Base-by-base conservation (phyloP, 768 basidiomycete species). In the Hericium erinaceus region DNA sequence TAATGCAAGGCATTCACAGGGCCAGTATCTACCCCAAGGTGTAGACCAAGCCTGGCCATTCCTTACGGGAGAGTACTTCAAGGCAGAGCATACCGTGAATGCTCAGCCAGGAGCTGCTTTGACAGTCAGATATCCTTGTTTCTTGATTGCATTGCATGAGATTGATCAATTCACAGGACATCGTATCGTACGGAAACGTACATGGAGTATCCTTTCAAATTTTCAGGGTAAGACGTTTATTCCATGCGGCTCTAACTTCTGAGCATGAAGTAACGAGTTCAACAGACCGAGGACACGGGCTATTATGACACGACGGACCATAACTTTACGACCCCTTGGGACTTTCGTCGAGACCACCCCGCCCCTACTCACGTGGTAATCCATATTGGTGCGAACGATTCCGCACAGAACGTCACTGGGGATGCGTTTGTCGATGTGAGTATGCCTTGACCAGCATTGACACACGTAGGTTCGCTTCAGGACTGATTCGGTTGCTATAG, bases 371-470 rank as follows among this genome's bases (percentile, higher is more conserved):
- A 82, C 58, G 64, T 82, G 55, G 75, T 83, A 2, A 77, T 81
- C n/a, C 78, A 81, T 62, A 80, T 82, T 52, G 79, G 81, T 5
- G 80, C 82, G 13, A 82, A 83, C 65, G 80, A 82, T 58, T 77
- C 78, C 3, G 72, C 79, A 16, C 79, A 83, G 59, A 74, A 72
- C 52, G 71, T 83, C 24, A 74, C 78, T 0, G 67, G 69, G n/a
- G 67, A 66, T 9, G 64, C 69, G 52, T 80, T 80, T 60, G 69
- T 76, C 28, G 67, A 77, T 61, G 77, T 77, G 57, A 38, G 68
- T 54, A 38, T 48, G 18, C 57, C 39, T 11, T 40, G n/a, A 26
- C 22, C 16, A 20, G 8, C 33, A 44, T 5, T 39, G 37, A 4
- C 38, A 40, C 12, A 39, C 24, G 22, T 18, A 26, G 12, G 16